phyloP scores from a whole-genome alignment of 2,329 filamentous ascomycete genomes.

The Teratosphaeriaceae sp. region DNA sequence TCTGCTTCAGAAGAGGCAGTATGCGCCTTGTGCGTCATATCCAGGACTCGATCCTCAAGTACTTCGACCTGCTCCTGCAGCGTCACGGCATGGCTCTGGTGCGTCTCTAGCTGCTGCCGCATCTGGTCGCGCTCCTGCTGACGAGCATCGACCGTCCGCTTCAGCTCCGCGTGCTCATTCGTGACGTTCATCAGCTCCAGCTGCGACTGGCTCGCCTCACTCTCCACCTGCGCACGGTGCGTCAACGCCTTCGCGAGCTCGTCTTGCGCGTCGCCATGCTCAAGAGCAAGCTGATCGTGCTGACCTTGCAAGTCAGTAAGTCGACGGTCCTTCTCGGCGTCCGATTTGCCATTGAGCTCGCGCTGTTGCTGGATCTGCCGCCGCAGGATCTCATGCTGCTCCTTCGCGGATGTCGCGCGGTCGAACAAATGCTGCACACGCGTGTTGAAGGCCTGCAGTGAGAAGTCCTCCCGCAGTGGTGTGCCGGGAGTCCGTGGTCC shows the following conservation, averaged over 20 bases:
- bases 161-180: slow-evolving; percentile 28
- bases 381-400: slow-evolving; percentile 83
- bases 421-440: slow-evolving; percentile 74
- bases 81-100: slow-evolving; percentile 29
- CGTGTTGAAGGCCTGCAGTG: slow-evolving; percentile 66
- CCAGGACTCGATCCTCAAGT: slow-evolving; percentile 25
- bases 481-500: slow-evolving; percentile 15
- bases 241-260: slow-evolving; percentile 25
- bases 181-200: slow-evolving; percentile 38
- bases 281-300: slow-evolving; percentile 21
- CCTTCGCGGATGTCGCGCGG: slow-evolving; percentile 69
- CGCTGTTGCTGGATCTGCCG: slow-evolving; percentile 94
- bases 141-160: slow-evolving; percentile 22
- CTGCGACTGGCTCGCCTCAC: slow-evolving; percentile 23
- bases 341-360: slow-evolving; percentile 82
- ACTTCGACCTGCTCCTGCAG: slow-evolving; percentile 24
- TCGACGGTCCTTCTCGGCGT: slow-evolving; percentile 46
- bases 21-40: slow-evolving; percentile 28
- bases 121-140: slow-evolving; percentile 25
- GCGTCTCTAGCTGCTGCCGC: slow-evolving; percentile 17
- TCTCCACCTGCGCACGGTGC: slow-evolving; percentile 21
- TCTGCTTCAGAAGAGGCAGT: slow-evolving; percentile 30
- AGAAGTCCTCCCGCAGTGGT: slow-evolving; percentile 49
- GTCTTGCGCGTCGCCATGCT: slow-evolving; percentile 17
- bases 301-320: slow-evolving; percentile 23